Evolutionary conservation across 345 rosid species (phyloP).

Genomic region (Firmiana major): DNA sequence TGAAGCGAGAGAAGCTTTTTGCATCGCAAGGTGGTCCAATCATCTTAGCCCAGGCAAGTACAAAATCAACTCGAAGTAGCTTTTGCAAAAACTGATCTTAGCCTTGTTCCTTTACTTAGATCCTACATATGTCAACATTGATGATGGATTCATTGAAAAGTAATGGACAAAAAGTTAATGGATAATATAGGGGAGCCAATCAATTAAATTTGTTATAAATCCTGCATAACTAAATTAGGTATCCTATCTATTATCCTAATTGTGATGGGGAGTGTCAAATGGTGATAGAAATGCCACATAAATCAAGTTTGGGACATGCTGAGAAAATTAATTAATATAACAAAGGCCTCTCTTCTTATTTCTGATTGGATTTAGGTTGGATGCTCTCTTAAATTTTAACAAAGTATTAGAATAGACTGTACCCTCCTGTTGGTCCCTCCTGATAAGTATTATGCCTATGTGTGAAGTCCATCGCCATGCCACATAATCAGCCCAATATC

Average conservation of each 20-base stretch:
- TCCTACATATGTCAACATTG: not conserved
- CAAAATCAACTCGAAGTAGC: not conserved
- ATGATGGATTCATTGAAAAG: not conserved
- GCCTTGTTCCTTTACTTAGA: not conserved
- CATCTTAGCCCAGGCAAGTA: conserved; percentile 81
- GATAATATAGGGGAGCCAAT: not conserved
- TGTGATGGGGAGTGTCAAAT: not conserved
- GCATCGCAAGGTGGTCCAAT: conserved; percentile 97
- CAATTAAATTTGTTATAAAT: not conserved
- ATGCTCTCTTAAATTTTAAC: not conserved
- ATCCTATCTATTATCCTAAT: not conserved
- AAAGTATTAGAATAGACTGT: not conserved
- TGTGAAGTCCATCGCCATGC: not conserved
- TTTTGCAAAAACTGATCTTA: not conserved
- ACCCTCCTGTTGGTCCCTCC: not conserved
- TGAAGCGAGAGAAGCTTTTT: conserved; percentile 88
- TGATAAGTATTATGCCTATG: not conserved
- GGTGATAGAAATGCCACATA: not conserved
- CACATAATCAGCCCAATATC: not conserved
- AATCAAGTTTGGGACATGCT: not conserved
- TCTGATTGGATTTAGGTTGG: not conserved
- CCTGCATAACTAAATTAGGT: not conserved
- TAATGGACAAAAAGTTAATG: not conserved
- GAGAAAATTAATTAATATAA: not conserved
- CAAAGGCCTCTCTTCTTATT: not conserved